Percentiles rank a stretch among this genome's conserved stretches.
These are phyloP conservation scores for Niveomyces coronatus DNA, from an alignment of 2,329 filamentous ascomycete genomes.

Conservation along the genomic window DNA sequence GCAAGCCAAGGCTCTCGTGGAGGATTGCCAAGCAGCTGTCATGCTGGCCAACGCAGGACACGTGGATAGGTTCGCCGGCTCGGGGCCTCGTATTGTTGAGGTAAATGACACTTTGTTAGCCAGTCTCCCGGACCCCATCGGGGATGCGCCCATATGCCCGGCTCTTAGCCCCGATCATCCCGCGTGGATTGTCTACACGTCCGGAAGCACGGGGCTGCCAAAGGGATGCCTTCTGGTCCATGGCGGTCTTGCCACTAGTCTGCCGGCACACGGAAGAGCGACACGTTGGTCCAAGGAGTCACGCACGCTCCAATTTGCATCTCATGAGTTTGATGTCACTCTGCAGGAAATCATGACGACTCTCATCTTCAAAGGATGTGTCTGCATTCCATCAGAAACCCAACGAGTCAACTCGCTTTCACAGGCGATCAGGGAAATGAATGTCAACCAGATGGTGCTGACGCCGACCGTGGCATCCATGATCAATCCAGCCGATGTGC, in stretches of 20 bases:
- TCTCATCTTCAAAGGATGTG: not conserved
- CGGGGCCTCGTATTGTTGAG: slow-evolving; percentile 2
- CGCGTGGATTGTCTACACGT: slow-evolving; percentile 6
- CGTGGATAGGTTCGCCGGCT: not conserved
- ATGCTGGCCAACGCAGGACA: slow-evolving; percentile 5
- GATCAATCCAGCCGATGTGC: not conserved
- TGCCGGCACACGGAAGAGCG: not conserved
- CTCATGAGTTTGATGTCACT: slow-evolving; percentile 8
- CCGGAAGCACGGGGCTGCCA: slow-evolving; percentile 6
- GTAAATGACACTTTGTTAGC: slow-evolving; percentile 2
- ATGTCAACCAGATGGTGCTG: slow-evolving; percentile 1
- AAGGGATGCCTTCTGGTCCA: slow-evolving; percentile 4
- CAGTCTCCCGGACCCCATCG: not conserved
- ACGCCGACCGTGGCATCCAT: slow-evolving; percentile 11
- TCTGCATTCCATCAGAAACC: slow-evolving; percentile 1
- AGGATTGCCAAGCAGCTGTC: slow-evolving; percentile 3
- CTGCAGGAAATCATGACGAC: not conserved
- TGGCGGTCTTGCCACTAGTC: slow-evolving; percentile 3
- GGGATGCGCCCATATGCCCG: slow-evolving; percentile 3
- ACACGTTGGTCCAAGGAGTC: slow-evolving; percentile 1
- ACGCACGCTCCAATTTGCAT: slow-evolving; percentile 5
- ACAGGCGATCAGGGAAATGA: not conserved
- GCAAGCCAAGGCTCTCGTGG: not conserved
- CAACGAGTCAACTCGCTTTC: slow-evolving; percentile 2
- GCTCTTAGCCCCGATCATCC: not conserved